Evolutionary conservation across 768 basidiomycete species (phyloP), one percentile per base, ranked within the genome.

Genomic region (Leccinum subgranulosum): DNA sequence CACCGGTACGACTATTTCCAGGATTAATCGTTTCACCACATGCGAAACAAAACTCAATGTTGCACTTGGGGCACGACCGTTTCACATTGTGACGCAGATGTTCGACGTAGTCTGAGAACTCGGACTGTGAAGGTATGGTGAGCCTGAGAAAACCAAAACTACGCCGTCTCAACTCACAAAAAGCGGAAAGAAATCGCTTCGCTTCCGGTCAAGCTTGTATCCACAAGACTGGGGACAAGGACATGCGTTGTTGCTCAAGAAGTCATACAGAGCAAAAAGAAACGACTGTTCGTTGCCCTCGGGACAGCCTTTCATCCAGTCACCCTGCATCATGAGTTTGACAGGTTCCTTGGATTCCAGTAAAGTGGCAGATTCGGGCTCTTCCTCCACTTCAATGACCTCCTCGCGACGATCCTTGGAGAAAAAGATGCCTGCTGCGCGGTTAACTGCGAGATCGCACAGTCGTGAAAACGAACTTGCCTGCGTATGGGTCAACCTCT

Each of bases 241-340:
- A 65, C 87, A 86, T 55, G 75, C 69, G 2, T 84, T 84, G 52
- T 81, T 80, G 63, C 79, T 81, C 52, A 95, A 78, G 61, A 88
- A 81, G 49, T 85, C 82, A 71, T 94, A 95, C 29, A 94, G 81
- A 61, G 85, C 82, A 74, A 97, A 97, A 52, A 97, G 77, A 74
- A 89, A 90, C 57, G 84, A 84, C 68, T 97, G 94, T 71, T 97
- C 94, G 66, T 87, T 86, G 52, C 90, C 92, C 71, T 96, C 94
- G 0, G 94, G 94, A 73, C 94, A 97, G 19, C 94, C 94, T 69
- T 90, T 92, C 94, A 97, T 97, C 93, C 93, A 97, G 68, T 94
- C 87, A 27, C 91, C 92, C 72, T 92, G 90, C 21, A 86, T 86
- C 82, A 96, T 85, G 41, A 94, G 74, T 61, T 83, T 83, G 31